Base-by-base conservation (phyloP, 202 grass and related monocot species). In the Alloteropsis angusta region DNA sequence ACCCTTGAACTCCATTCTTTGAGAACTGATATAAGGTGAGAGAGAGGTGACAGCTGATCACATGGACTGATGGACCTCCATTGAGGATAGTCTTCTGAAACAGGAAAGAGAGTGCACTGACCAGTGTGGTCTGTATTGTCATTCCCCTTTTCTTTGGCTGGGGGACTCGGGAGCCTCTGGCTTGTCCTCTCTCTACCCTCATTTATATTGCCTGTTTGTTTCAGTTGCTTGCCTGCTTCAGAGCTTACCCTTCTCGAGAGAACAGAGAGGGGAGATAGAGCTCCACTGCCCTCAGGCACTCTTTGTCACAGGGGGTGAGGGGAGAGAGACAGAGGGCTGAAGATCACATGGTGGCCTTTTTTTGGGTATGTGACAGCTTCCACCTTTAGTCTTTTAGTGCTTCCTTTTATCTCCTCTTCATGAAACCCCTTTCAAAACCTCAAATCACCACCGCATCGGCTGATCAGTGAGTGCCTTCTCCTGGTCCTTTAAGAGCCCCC, bases 261-360 rank as follows among this genome's bases (percentile, higher is more conserved):
- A n/a, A n/a, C n/a, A n/a, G n/a, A n/a, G n/a, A n/a, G n/a, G n/a
- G n/a, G n/a, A n/a, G n/a, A n/a, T n/a, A 68, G 49, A 39, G 35
- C 14, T 60, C 7, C 22, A 48, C 23, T 61, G 75, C 28, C 15
- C 66, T 66, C 64, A 44, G 35, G 50, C 46, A 41, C 80, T 72
- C 37, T 74, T 82, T 68, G 78, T 75, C 62, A 65, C 60, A 85
- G 65, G 62, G 75, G 83, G 75, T 57, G 41, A 80, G 78, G 19
- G 46, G 79, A 71, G 81, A 86, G 81, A 78, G 74, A 72, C 65
- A 80, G 65, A 88, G 71, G 58, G 70, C 65, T 76, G 61, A 73
- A 84, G 75, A 90, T 92, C 89, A 90, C 89, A 92, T 90, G 89
- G 82, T 69, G 73, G 70, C 81, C 82, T 67, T 79, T 88, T 82